Evolutionary conservation across 1,284 basidiomycete species (phyloP).

Genomic region (Moniliella sp.): DNA sequence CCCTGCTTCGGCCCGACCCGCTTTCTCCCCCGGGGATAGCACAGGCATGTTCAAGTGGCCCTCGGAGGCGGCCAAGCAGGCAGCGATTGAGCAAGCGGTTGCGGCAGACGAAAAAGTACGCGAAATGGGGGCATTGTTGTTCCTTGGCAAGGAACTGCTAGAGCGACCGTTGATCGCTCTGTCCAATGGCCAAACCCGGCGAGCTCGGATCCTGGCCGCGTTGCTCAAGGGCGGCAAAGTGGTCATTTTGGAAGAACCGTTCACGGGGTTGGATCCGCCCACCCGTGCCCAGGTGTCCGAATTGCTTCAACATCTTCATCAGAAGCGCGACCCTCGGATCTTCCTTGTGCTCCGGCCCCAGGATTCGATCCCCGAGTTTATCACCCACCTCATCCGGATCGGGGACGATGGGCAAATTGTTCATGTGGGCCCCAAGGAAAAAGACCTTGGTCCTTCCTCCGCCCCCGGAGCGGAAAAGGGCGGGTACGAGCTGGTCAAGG

Average conservation of each 20-base stretch:
- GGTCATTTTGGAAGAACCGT: conserved; percentile 29
- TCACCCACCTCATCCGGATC: conserved; percentile 53
- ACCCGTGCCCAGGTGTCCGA: conserved; percentile 5
- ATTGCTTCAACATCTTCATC: conserved; percentile 44
- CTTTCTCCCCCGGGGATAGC: conserved; percentile 2
- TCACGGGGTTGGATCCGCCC: conserved; percentile 10
- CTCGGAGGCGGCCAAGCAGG: conserved; percentile 1
- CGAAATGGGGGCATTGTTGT: conserved; percentile 7
- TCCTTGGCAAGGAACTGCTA: conserved; percentile 13
- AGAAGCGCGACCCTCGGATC: conserved; percentile 38
- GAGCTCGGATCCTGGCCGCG: conserved; percentile 61
- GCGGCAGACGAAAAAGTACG: conserved; percentile 1
- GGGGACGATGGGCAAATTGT: conserved; percentile 30
- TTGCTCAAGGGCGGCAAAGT: conserved; percentile 47
- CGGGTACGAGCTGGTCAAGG: conserved; percentile 4
- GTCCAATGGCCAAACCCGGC: conserved; percentile 72
- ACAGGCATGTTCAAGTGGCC: conserved; percentile 13
- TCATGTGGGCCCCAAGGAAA: too few species aligned
- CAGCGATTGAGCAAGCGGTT: background rate
- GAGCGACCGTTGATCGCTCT: conserved; percentile 39
- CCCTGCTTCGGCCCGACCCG: conserved; percentile 16
- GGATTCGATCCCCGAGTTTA: conserved; percentile 55
- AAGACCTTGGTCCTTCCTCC: background rate
- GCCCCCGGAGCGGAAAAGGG: conserved; percentile 2
- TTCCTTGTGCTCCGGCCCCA: conserved; percentile 60